Percentiles rank a stretch among this genome's conserved stretches.
Evolutionary conservation across 78 protist species (phyloP).

Genomic region (Dictyostelium intermedium): DNA sequence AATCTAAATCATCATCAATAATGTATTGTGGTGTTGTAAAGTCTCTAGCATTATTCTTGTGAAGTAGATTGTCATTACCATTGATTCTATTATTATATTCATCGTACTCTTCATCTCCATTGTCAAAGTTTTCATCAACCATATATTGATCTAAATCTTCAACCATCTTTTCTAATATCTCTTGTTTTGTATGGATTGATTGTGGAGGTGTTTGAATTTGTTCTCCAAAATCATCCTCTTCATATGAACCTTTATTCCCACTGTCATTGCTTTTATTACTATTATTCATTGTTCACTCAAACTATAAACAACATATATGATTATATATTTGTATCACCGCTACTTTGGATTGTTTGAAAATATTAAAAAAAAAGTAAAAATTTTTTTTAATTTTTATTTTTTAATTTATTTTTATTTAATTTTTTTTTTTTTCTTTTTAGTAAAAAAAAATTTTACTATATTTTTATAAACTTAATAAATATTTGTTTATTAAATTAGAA

Average conservation of each 20-base stretch:
- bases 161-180: constrained; percentile 5
- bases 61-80: not conserved
- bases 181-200: not conserved
- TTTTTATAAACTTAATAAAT: no score
- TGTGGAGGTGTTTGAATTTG: not conserved
- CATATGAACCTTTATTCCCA: not conserved
- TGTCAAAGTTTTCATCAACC: constrained; percentile 14
- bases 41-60: not conserved
- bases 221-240: not conserved
- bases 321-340: no score
- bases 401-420: no score
- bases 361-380: no score
- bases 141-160: constrained; percentile 4
- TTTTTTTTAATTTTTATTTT: no score
- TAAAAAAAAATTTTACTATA: no score
- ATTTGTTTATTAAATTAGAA: not conserved
- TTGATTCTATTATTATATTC: not conserved
- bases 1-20: not conserved
- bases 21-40: not conserved
- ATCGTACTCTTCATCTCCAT: not conserved
- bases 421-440: no score
- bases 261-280: not conserved
- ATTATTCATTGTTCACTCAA: not conserved
- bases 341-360: no score
- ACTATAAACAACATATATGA: no score